phyloP scores from a whole-genome alignment of 345 rosid species.

The Citrus trifoliata region DNA sequence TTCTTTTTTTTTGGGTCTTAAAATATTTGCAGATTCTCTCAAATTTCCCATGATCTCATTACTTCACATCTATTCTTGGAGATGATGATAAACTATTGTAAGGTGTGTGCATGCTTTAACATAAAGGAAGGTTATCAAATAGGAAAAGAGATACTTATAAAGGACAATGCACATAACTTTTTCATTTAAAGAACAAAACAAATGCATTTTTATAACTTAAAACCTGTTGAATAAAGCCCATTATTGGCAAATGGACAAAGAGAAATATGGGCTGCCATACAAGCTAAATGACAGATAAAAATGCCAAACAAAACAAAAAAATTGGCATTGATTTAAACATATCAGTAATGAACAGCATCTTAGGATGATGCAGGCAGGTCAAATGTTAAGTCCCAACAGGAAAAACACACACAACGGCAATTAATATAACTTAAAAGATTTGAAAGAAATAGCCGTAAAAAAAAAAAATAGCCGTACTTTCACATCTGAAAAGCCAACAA shows the following conservation, averaged over 20 bases:
- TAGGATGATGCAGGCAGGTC: not conserved
- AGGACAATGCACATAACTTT: not conserved
- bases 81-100: not conserved
- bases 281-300: not conserved
- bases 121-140: not conserved
- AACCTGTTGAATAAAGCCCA: not conserved
- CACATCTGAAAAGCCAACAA: slow-evolving; percentile 83
- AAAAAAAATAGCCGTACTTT: slow-evolving; percentile 39
- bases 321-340: not conserved
- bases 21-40: not conserved
- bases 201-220: not conserved
- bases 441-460: slow-evolving; percentile 1
- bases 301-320: no score
- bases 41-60: not conserved
- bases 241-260: not conserved
- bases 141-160: not conserved
- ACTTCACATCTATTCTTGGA: not conserved
- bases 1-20: not conserved
- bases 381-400: not conserved
- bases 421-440: not conserved
- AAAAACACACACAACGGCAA: not conserved
- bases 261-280: not conserved
- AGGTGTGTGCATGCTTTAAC: not conserved
- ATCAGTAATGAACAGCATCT: not conserved
- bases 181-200: not conserved